Base-by-base conservation (phyloP, 2,329 filamentous ascomycete genomes). In the Sporothrix brunneoviolacea region DNA sequence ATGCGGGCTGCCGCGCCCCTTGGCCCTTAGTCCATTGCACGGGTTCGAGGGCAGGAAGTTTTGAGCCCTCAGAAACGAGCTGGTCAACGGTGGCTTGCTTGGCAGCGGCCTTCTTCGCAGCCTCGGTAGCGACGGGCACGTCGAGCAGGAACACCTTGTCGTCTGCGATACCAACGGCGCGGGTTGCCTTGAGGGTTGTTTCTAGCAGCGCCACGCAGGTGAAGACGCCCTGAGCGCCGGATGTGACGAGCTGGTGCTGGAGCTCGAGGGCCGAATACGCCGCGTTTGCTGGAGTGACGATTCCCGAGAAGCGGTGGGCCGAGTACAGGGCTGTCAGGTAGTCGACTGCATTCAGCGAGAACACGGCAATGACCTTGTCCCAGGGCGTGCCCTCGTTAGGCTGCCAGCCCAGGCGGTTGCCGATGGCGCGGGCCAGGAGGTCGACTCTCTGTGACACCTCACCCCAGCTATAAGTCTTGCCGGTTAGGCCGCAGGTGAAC, bases 291-390 rank as follows among this genome's bases (percentile, higher is more conserved):
- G 84, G 83, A 0, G 80, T 81, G 33, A 79, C 74, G 48, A 90
- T 72, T 32, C 76, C 74, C 1, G 75, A 74, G 55, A 80, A 77
- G 12, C 78, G 72, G 57, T 79, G 79, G 49, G 75, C 69, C 50
- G 77, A 70, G 36, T 76, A 70, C 12, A 76, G 73, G 15, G 76
- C 69, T 0, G 77, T 72, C 1, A 76, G 70, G 41, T 73, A 84
- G 64, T 90, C 84, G 55, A 71, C 65, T 32, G 85, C 84, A 60
- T 91, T 93, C 54, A 88, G 64, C 19, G 81, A 82, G 66, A 86
- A 91, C 33, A 89, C 71, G 4, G 74, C 82, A 38, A 86, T 68
- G 18, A 88, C 82, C 66, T 90, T 91, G 58, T 91, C 85, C 80
- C 83, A 90, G 60, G 88, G 84, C 0, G 79, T 77, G 6, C 83